Conservation (phyloP, 805 yeast genomes). For the Wickerhamomyces ciferrii region DNA sequence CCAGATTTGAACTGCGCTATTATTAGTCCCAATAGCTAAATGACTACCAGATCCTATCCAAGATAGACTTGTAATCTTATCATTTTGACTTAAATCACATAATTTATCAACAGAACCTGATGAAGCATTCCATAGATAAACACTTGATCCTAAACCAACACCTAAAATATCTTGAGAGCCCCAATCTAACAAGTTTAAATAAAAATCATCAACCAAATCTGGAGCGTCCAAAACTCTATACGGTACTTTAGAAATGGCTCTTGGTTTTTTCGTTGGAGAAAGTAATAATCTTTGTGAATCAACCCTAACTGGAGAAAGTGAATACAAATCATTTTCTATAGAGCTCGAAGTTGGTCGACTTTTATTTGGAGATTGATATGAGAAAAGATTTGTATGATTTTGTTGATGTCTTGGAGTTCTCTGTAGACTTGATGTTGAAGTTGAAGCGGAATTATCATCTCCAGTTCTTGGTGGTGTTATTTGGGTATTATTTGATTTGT, state of each 20-base stretch:
- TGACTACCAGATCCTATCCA: conserved; percentile 97
- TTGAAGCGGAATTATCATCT: conserved; percentile 5
- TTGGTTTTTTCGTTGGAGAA: conserved; percentile 74
- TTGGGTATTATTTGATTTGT: conserved; percentile 23
- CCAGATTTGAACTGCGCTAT: conserved; percentile 92
- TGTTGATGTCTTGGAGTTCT: conserved; percentile 29
- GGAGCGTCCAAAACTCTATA: conserved; percentile 95
- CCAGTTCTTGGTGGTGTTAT: conserved; percentile 27
- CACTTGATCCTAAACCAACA: conserved; percentile 85
- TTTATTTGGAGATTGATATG: conserved; percentile 69
- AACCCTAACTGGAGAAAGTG: conserved; percentile 81
- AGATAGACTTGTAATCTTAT: conserved; percentile 73
- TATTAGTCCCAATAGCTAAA: conserved; percentile 83
- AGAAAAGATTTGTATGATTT: conserved; percentile 63
- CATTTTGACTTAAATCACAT: conserved; percentile 66
- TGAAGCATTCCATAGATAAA: conserved; percentile 86
- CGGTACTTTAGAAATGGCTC: conserved; percentile 82
- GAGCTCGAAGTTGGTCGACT: conserved; percentile 54
- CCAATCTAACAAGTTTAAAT: conserved; percentile 92
- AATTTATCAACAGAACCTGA: conserved; percentile 79
- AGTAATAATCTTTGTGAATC: conserved; percentile 77
- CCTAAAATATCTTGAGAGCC: conserved; percentile 84
- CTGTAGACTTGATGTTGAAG: conserved; percentile 15
- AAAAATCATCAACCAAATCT: conserved; percentile 89
- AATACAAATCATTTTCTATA: conserved; percentile 68